These are phyloP conservation scores for Pholiota microspora DNA, from an alignment of 768 basidiomycete species.

Conservation along the genomic window DNA sequence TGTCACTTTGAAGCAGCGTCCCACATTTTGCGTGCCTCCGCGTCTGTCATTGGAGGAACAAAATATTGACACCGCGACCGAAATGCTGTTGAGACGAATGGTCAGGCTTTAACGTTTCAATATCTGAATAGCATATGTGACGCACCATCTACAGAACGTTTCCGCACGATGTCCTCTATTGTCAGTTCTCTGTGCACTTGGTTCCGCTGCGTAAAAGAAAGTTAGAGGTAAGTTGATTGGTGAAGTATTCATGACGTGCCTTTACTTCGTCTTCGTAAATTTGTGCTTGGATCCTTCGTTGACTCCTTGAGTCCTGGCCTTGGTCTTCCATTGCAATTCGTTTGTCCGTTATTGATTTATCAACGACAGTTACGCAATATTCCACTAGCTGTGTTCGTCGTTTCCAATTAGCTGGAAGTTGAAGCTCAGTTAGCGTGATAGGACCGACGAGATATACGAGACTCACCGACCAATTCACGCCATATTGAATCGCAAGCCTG, in stretches of 20 bases:
- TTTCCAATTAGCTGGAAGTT: slow-evolving; percentile 58
- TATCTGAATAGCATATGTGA: neutral
- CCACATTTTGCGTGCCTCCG: slow-evolving; percentile 43
- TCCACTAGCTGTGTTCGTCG: slow-evolving; percentile 70
- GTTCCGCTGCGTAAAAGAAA: slow-evolving; percentile 43
- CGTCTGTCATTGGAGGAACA: slow-evolving; percentile 58
- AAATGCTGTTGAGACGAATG: slow-evolving; percentile 69
- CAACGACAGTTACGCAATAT: slow-evolving; percentile 73
- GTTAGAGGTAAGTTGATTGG: neutral
- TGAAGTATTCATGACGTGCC: slow-evolving; percentile 34
- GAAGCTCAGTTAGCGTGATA: slow-evolving; percentile 15
- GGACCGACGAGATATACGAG: slow-evolving; percentile 11
- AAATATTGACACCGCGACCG: slow-evolving; percentile 79
- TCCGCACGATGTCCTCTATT: slow-evolving; percentile 70
- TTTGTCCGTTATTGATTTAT: slow-evolving; percentile 60
- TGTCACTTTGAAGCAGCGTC: slow-evolving; percentile 23
- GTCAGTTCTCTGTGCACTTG: slow-evolving; percentile 74
- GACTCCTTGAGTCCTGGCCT: slow-evolving; percentile 40
- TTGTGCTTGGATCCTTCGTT: slow-evolving; percentile 52
- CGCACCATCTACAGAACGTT: slow-evolving; percentile 70
- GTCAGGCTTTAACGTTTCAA: too few relatives aligned
- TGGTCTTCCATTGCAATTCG: slow-evolving; percentile 40
- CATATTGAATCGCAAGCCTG: slow-evolving; percentile 75
- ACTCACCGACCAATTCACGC: slow-evolving; percentile 76
- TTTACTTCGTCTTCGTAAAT: slow-evolving; percentile 70